Conservation (phyloP, 495 filamentous ascomycete species). For the Durotheca rogersii region DNA sequence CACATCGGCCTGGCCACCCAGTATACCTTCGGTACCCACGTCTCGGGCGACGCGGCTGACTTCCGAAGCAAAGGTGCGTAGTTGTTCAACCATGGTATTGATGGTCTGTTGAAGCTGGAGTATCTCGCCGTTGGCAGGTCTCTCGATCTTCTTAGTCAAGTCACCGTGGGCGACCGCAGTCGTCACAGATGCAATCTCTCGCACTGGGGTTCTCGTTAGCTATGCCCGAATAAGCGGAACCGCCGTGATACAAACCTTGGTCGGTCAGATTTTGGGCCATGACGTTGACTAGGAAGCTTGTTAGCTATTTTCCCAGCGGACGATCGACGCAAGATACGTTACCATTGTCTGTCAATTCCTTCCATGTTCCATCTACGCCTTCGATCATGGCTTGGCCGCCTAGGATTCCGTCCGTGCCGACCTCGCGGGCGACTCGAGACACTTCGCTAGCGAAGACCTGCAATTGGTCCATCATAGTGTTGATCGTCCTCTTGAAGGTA, state of each 20-base stretch:
- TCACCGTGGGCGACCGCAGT: constrained; percentile 96
- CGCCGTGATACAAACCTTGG: constrained; percentile 44
- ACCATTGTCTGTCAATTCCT: constrained; percentile 95
- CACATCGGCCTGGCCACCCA: constrained; percentile 95
- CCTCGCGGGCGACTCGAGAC: constrained; percentile 91
- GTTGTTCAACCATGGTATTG: constrained; percentile 98
- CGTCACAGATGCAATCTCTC: constrained; percentile 95
- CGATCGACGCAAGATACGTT: constrained; percentile 29
- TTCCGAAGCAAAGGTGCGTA: constrained; percentile 95
- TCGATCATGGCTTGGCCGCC: constrained; percentile 94
- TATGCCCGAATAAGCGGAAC: not conserved
- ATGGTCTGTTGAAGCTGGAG: constrained; percentile 95
- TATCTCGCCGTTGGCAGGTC: constrained; percentile 93
- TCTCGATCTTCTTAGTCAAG: constrained; percentile 92
- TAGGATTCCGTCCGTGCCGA: constrained; percentile 96
- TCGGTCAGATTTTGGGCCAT: constrained; percentile 80
- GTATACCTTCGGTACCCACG: constrained; percentile 94
- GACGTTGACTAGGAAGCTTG: constrained; percentile 70
- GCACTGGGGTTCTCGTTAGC: constrained; percentile 54
- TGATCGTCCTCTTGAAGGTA: constrained; percentile 97
- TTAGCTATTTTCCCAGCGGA: constrained; percentile 18
- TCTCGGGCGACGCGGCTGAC: constrained; percentile 95
- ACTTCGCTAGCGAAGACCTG: constrained; percentile 98
- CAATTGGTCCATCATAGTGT: constrained; percentile 98
- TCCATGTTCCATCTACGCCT: constrained; percentile 96